Conservation (phyloP, 352 stramenopile species). For the Phytophthora quininea region DNA sequence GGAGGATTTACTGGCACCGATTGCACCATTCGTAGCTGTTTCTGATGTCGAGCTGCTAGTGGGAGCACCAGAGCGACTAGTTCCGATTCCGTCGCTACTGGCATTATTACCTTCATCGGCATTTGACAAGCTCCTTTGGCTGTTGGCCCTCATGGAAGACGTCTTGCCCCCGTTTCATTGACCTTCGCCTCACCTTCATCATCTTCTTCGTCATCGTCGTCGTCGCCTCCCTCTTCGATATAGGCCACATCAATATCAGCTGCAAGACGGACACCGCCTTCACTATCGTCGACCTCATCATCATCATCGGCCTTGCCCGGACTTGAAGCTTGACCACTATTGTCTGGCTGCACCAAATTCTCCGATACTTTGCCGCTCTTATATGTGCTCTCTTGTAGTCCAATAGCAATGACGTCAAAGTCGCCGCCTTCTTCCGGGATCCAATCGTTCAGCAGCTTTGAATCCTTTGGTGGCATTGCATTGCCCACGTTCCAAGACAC, state of each 20-base stretch:
- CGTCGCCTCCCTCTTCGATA: constrained; percentile 26
- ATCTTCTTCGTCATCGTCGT: constrained; percentile 36
- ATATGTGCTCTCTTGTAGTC: constrained; percentile 86
- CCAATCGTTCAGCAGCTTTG: constrained; percentile 62
- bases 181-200: constrained; percentile 16
- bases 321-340: constrained; percentile 20
- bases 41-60: constrained; percentile 17
- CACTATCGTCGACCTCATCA: constrained; percentile 33
- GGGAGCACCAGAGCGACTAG: constrained; percentile 5
- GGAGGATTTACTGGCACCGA: constrained; percentile 19
- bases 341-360: constrained; percentile 28
- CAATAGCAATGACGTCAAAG: constrained; percentile 86
- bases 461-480: constrained; percentile 70
- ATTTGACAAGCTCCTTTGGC: constrained; percentile 8
- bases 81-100: constrained; percentile 16
- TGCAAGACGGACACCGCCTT: constrained; percentile 12
- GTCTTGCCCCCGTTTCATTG: constrained; percentile 11
- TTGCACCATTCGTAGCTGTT: constrained; percentile 5
- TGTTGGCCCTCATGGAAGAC: constrained; percentile 9
- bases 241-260: constrained; percentile 21
- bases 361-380: constrained; percentile 50
- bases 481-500: constrained; percentile 89
- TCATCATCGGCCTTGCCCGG: constrained; percentile 25
- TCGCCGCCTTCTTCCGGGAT: constrained; percentile 77
- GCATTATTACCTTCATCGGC: constrained; percentile 22